Conservation (phyloP, 2,329 filamentous ascomycete species). For the Diaporthe caulivora region DNA sequence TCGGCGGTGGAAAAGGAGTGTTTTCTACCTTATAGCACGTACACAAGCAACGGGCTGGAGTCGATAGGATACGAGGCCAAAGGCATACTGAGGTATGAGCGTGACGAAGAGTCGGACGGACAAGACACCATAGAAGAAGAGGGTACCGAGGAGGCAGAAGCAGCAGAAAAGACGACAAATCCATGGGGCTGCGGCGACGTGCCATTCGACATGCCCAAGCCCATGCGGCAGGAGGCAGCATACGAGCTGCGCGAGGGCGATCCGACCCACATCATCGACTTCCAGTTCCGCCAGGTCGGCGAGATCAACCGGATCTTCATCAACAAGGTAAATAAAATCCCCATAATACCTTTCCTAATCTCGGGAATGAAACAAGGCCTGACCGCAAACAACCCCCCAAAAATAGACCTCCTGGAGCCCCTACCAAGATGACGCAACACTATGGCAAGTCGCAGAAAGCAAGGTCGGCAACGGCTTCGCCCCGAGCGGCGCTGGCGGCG, state of each 20-base stretch:
- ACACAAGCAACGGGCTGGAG: conserved; percentile 47
- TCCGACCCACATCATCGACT: conserved; percentile 49
- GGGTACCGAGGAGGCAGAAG: background rate
- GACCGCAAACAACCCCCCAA: background rate
- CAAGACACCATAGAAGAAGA: background rate
- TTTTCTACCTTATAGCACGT: conserved; percentile 51
- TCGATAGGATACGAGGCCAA: conserved; percentile 45
- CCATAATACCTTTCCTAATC: too few relatives aligned
- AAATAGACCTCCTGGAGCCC: conserved; percentile 50
- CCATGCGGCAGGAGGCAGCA: conserved; percentile 47
- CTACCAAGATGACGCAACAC: conserved; percentile 48
- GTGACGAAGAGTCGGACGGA: background rate
- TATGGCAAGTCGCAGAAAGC: conserved; percentile 51
- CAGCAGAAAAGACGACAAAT: background rate
- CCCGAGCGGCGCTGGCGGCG: conserved; percentile 37
- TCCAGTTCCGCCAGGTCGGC: conserved; percentile 51
- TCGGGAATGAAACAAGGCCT: too few relatives aligned
- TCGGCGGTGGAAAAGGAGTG: conserved; percentile 51
- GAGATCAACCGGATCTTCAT: conserved; percentile 53
- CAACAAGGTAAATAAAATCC: conserved; percentile 47
- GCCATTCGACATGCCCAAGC: conserved; percentile 51
- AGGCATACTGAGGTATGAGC: conserved; percentile 49
- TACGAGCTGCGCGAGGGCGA: conserved; percentile 48
- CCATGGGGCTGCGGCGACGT: conserved; percentile 50
- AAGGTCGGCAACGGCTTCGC: conserved; percentile 48